These are phyloP conservation scores for Friedmanniomyces endolithicus DNA, from an alignment of 495 filamentous ascomycete genomes.

Conservation along the genomic window DNA sequence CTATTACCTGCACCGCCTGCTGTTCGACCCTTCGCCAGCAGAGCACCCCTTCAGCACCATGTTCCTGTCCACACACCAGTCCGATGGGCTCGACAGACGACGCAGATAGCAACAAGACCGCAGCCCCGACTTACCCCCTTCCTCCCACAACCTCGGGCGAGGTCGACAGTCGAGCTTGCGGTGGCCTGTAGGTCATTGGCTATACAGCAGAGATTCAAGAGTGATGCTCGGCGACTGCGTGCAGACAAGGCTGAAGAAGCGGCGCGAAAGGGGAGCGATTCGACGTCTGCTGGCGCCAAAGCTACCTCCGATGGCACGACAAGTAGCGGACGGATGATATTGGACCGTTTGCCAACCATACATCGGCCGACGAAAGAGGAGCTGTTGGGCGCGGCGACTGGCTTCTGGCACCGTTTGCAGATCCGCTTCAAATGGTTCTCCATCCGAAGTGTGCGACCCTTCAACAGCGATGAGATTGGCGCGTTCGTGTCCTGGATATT, in stretches of 20 bases:
- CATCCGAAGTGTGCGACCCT: conserved; percentile 86
- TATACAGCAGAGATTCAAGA: background rate
- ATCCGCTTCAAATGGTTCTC: conserved; percentile 97
- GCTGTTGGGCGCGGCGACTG: conserved; percentile 77
- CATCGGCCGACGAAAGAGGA: conserved; percentile 91
- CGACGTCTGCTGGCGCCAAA: background rate
- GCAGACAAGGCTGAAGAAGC: no score
- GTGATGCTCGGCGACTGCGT: background rate
- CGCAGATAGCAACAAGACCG: background rate
- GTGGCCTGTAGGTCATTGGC: background rate
- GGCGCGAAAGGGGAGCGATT: background rate
- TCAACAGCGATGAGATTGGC: conserved; percentile 87
- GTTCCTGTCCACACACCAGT: background rate
- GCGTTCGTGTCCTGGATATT: conserved; percentile 94
- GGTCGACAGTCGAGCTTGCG: background rate
- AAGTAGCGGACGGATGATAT: no score
- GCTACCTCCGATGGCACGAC: no score
- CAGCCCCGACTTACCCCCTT: background rate
- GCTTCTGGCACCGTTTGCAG: conserved; percentile 82
- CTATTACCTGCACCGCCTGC: background rate
- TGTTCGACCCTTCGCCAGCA: background rate
- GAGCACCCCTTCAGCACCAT: background rate
- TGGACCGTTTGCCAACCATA: background rate
- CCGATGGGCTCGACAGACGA: background rate
- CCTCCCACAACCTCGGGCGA: background rate